Percentiles rank a stretch among this genome's conserved stretches.
These are phyloP conservation scores for Kandelia obovata DNA, from an alignment of 345 rosid species.

Conservation along the genomic window DNA sequence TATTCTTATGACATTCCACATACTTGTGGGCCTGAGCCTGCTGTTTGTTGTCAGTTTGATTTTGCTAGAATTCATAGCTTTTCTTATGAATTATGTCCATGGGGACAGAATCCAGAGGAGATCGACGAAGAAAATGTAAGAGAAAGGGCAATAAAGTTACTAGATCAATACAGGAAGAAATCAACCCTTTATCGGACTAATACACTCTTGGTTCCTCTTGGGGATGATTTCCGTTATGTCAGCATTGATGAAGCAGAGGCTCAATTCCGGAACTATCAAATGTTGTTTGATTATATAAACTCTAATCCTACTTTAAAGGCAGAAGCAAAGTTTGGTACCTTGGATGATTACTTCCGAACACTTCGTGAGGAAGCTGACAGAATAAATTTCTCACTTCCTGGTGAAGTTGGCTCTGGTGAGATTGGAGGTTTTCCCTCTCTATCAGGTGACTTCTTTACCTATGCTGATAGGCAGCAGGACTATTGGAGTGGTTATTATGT, in stretches of 20 bases:
- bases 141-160: slow-evolving; percentile 74
- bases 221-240: slow-evolving; percentile 92
- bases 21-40: slow-evolving; percentile 99
- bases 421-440: slow-evolving; percentile 92
- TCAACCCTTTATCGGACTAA: slow-evolving; percentile 79
- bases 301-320: slow-evolving; percentile 79
- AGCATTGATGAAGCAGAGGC: slow-evolving; percentile 85
- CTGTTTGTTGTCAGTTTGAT: slow-evolving; percentile 96
- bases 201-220: slow-evolving; percentile 93
- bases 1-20: slow-evolving; percentile 97
- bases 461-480: slow-evolving; percentile 87
- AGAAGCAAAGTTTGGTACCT: slow-evolving; percentile 85
- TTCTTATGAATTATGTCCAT: slow-evolving; percentile 73
- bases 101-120: slow-evolving; percentile 74
- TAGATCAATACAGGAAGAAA: slow-evolving; percentile 96
- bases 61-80: slow-evolving; percentile 70
- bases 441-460: slow-evolving; percentile 96
- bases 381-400: slow-evolving; percentile 71
- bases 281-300: slow-evolving; percentile 85
- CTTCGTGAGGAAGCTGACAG: slow-evolving; percentile 84
- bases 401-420: slow-evolving; percentile 75
- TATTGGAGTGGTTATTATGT: slow-evolving; percentile 99
- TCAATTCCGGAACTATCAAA: slow-evolving; percentile 90
- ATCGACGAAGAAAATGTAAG: slow-evolving; percentile 73
- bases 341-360: slow-evolving; percentile 79